Percentiles rank a stretch among this genome's conserved stretches.
phyloP scores from a whole-genome alignment of 768 basidiomycete genomes.

The Exidia glandulosa region DNA sequence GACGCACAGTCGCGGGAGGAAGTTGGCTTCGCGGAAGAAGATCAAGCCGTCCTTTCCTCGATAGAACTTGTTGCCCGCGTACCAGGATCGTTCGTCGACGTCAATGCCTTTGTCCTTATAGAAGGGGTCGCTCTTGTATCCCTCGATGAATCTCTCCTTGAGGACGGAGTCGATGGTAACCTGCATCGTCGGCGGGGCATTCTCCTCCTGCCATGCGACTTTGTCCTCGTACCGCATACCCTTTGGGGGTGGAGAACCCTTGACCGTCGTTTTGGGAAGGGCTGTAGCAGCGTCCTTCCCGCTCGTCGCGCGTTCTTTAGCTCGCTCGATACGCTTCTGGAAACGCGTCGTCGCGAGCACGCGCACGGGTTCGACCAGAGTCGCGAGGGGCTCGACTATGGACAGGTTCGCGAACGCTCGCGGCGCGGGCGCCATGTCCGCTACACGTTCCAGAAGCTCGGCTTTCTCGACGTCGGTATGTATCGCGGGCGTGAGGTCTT shows the following conservation, averaged over 20 bases:
- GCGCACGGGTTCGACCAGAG: not conserved
- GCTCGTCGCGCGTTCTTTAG: too few relatives aligned
- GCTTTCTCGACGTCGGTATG: not conserved
- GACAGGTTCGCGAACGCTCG: not conserved
- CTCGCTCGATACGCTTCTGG: too few relatives aligned
- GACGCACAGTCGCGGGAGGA: conserved; percentile 2
- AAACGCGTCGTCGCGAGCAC: not conserved
- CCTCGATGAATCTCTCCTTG: conserved; percentile 1
- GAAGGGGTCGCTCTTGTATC: not conserved
- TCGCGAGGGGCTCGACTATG: not conserved
- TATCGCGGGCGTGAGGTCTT: not conserved
- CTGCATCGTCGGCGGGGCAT: not conserved
- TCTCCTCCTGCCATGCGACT: not conserved
- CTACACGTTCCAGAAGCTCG: not conserved
- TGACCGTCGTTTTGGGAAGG: not conserved
- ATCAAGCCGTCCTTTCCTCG: not conserved
- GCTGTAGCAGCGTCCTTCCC: too few relatives aligned
- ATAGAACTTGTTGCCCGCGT: not conserved
- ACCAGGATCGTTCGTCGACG: not conserved
- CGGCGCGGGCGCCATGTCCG: not conserved
- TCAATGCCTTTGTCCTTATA: conserved; percentile 1
- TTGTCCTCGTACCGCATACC: not conserved
- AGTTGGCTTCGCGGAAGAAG: conserved; percentile 3
- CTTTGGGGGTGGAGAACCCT: not conserved
- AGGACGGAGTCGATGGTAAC: not conserved